Evolutionary conservation across 768 basidiomycete species (phyloP).

Genomic region (Mycena kentingensis): DNA sequence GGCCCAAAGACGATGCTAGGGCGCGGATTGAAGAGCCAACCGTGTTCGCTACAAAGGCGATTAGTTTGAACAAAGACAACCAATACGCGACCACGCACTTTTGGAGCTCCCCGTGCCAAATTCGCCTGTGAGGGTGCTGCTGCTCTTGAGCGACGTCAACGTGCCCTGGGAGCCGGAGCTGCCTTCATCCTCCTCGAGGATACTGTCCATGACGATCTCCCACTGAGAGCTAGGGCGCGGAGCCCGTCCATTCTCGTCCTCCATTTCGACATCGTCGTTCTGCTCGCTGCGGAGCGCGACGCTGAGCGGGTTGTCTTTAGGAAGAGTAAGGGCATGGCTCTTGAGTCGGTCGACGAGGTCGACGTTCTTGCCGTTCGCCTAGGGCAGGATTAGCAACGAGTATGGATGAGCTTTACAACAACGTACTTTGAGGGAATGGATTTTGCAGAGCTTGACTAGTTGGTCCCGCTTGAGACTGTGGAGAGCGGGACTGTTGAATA

Average conservation of each 20-base stretch:
- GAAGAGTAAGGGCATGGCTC: slow-evolving; percentile 65
- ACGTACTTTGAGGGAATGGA: slow-evolving; percentile 79
- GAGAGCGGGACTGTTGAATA: slow-evolving; percentile 83
- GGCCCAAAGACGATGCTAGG: slow-evolving; percentile 72
- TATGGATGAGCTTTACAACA: too few relatives aligned
- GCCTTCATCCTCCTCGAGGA: slow-evolving; percentile 65
- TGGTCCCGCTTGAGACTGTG: slow-evolving; percentile 84
- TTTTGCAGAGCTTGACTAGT: slow-evolving; percentile 83
- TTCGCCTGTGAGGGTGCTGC: slow-evolving; percentile 51
- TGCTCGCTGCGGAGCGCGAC: slow-evolving; percentile 56
- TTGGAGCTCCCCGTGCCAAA: slow-evolving; percentile 75
- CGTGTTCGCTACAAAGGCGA: slow-evolving; percentile 46
- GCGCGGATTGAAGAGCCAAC: slow-evolving; percentile 75
- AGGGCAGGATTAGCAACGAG: too few relatives aligned
- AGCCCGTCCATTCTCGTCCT: slow-evolving; percentile 32
- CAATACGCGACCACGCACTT: slow-evolving; percentile 41
- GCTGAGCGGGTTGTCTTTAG: slow-evolving; percentile 56
- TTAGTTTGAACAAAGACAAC: slow-evolving; percentile 6
- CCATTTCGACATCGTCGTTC: slow-evolving; percentile 30
- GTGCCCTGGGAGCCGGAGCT: slow-evolving; percentile 47
- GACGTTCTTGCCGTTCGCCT: slow-evolving; percentile 75
- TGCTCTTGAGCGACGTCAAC: slow-evolving; percentile 43
- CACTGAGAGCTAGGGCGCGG: slow-evolving; percentile 78
- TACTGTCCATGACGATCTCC: slow-evolving; percentile 86
- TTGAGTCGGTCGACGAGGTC: slow-evolving; percentile 73